Evolutionary conservation across 257 asterid genomes (phyloP), one percentile per base, ranked within the genome.

Genomic region (Dorcoceras hygrometricum): DNA sequence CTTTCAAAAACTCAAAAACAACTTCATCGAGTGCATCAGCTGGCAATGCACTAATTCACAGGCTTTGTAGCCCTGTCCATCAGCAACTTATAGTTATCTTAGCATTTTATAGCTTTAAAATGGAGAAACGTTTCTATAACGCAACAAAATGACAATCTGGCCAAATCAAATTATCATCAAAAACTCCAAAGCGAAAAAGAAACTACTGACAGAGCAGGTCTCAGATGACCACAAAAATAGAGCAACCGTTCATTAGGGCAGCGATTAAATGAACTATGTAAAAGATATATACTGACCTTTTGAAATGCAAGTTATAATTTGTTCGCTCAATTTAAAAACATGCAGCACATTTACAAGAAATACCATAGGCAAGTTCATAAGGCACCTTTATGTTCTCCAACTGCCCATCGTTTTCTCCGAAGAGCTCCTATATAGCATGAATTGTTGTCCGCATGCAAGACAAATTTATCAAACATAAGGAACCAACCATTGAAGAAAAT

Each of bases 301-400:
- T 48, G 25, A 55, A 19, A 29, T 29, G 16, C 50, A 61, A 16
- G 8, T 63, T 27, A 24, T 1, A 46, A 53, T 62, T n/a, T 12
- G 23, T 51, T 39, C 18, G 5, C 50, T 2, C 50, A 6, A 65
- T 57, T 39, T 2, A 36, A 57, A 43, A 53, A 63, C 24, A 25
- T 25, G 25, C 36, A 31, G 6, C 14, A 16, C 23, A 43, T 25
- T 43, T 29, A 46, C 22, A 28, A 50, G 5, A 57, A 28, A 23
- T 20, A 62, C 67, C 48, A 71, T 46, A 54, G 48, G 23, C 24
- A 70, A 66, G 72, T 60, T 22, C 63, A 39, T 69, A 43, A 75
- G 57, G 62, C 73, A 91, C 96, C 94, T 83, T 85, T 66, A 85
- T 68, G 39, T 66, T 71, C 79, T 82, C 88, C 61, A 77, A 68